A percentile compares a stretch with the other conserved stretches of the same genome.
phyloP scores from a whole-genome alignment of 2,329 filamentous ascomycete species.

The Intubia oerlemansii region DNA sequence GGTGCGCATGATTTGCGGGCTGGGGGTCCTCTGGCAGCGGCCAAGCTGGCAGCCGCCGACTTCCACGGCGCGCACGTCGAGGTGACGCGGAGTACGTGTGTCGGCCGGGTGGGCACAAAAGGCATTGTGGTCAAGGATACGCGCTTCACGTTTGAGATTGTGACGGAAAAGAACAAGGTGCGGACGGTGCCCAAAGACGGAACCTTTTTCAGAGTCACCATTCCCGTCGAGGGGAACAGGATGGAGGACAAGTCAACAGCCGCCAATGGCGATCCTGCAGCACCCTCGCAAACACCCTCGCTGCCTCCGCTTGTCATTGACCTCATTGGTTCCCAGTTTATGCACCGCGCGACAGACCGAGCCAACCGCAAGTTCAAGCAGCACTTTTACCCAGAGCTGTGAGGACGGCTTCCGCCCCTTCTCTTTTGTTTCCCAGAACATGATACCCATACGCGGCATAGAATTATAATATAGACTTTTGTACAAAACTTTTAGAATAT shows the following conservation, averaged over 20 bases:
- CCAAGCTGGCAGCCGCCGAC: conserved; percentile 67
- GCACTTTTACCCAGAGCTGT: conserved; percentile 58
- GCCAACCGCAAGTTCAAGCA: conserved; percentile 83
- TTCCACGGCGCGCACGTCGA: conserved; percentile 73
- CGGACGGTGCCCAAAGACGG: conserved; percentile 81
- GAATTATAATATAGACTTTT: too few relatives aligned
- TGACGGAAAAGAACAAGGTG: conserved; percentile 47
- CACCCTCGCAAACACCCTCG: too few relatives aligned
- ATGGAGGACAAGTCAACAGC: conserved; percentile 9
- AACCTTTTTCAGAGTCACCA: conserved; percentile 58
- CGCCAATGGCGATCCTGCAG: too few relatives aligned
- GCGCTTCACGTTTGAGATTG: conserved; percentile 66
- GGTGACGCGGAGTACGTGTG: conserved; percentile 64
- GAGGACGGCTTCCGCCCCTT: conserved; percentile 15
- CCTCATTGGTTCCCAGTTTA: conserved; percentile 70
- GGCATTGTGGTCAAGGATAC: conserved; percentile 84
- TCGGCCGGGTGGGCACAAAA: conserved; percentile 58
- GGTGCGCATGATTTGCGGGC: conserved; percentile 31
- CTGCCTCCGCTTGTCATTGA: conserved; percentile 50
- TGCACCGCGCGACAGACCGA: conserved; percentile 61
- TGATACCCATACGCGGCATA: too few relatives aligned
- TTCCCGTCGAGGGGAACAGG: conserved; percentile 20
- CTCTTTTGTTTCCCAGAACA: neutral
- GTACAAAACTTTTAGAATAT: too few relatives aligned
- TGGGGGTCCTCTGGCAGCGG: conserved; percentile 38